Base-by-base conservation (phyloP, 1,139 yeast genomes). In the Meyerozyma guilliermondii region DNA sequence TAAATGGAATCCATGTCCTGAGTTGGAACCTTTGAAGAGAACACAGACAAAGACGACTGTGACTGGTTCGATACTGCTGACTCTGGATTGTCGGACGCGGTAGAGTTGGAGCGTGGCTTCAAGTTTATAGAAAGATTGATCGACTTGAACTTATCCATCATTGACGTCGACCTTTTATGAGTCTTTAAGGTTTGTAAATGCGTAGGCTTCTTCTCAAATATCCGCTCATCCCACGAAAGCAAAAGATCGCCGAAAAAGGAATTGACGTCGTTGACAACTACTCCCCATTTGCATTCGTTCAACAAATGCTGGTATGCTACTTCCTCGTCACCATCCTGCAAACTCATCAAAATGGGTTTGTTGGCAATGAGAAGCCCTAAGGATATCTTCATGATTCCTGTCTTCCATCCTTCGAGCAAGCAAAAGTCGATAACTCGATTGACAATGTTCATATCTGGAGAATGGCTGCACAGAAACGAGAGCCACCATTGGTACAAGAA, bases 401-500 rank as follows among this genome's bases (percentile, higher is more conserved):
- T 68, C 49, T 81, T 76, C 66, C 83, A 83, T 11, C 88, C 88
- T 59, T 81, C 85, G 30, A 81, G 65, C 46, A 82, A 54, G 66
- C 78, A 58, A 65, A 66, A 64, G 68, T 86, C 74, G 74, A 81
- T 62, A 58, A 71, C 59, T 65, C 78, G 50, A 66, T 76, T 59
- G 62, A 71, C 71, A 61, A 80, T 53, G 45, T 72, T 59, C 63
- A 71, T 40, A 71, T 69, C 74, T 1, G 77, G 87, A 20, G 83
- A 73, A 39, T 84, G 83, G 33, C 80, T 80, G 2, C 85, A 80
- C 52, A 74, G 74, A 51, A 81, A 76, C 2, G 86, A 78, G 44
- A 82, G 57, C 72, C 85, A 81, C 88, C 88, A 82, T 55, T 82
- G 87, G 41, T 67, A 71, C 23, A 76, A 57, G 46, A 76, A 76